Conservation (phyloP, 805 yeast species). For the Hanseniaspora taiwanica region DNA sequence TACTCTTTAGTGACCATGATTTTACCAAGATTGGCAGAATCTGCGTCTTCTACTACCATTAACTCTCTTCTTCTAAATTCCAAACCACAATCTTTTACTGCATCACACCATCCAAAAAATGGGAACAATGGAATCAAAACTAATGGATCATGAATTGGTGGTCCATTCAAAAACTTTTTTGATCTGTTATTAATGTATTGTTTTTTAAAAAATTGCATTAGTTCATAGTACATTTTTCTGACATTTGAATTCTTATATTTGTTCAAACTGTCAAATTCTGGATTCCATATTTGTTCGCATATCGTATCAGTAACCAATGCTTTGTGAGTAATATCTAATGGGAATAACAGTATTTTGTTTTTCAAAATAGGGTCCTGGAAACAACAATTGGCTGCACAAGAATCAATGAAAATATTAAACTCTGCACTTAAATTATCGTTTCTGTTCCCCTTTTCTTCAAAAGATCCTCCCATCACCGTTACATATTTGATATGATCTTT, state of each 20-base stretch:
- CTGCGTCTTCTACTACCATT: constrained; percentile 20
- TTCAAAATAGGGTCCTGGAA: constrained; percentile 33
- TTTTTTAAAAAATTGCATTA: constrained; percentile 37
- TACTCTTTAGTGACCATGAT: constrained; percentile 29
- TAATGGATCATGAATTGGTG: constrained; percentile 73
- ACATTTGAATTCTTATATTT: constrained; percentile 28
- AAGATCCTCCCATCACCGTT: constrained; percentile 69
- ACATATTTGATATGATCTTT: constrained; percentile 36
- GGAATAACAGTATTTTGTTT: constrained; percentile 42
- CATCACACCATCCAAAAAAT: constrained; percentile 20
- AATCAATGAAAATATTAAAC: constrained; percentile 65
- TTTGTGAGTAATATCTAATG: constrained; percentile 59
- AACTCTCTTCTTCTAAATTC: constrained; percentile 16
- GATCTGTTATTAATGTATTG: constrained; percentile 31
- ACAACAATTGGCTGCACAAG: constrained; percentile 54
- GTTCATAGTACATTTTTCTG: constrained; percentile 40
- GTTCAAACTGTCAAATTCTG: neutral
- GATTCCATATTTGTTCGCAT: constrained; percentile 24
- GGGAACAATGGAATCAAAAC: constrained; percentile 50
- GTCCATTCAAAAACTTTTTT: constrained; percentile 33
- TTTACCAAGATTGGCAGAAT: constrained; percentile 44
- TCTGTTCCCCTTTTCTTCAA: constrained; percentile 29
- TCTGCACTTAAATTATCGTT: constrained; percentile 47
- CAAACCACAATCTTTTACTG: constrained; percentile 7
- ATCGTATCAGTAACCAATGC: constrained; percentile 33